Evolutionary conservation across 768 basidiomycete species (phyloP).

Genomic region (Termitomyces sp.): DNA sequence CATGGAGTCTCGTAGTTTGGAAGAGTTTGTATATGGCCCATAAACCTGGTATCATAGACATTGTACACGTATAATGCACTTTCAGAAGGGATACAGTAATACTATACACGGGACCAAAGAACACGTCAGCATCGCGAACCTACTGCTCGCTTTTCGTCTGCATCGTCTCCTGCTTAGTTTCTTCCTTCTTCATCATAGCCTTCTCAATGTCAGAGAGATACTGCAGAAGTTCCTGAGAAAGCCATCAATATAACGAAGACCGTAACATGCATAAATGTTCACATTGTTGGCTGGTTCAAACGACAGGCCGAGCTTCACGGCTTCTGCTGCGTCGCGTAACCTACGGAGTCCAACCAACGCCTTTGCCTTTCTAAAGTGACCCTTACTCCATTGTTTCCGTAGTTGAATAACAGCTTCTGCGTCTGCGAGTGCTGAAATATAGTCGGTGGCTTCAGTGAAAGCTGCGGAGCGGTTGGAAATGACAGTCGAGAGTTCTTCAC

Average conservation of each 20-base stretch:
- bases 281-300: conserved; percentile 62
- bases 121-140: background rate
- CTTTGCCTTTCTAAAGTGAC: conserved; percentile 91
- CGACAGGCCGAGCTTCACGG: conserved; percentile 75
- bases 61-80: background rate
- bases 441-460: conserved; percentile 71
- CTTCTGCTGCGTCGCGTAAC: conserved; percentile 73
- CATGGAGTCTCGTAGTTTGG: background rate
- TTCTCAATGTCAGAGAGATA: conserved; percentile 18
- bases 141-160: conserved; percentile 6
- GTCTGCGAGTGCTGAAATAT: conserved; percentile 73
- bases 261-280: conserved; percentile 3
- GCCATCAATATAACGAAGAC: background rate
- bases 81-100: background rate
- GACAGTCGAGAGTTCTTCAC: conserved; percentile 87
- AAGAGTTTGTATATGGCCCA: background rate
- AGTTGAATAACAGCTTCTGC: conserved; percentile 86
- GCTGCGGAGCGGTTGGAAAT: conserved; percentile 92
- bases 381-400: conserved; percentile 89
- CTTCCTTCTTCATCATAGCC: conserved; percentile 7
- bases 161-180: background rate
- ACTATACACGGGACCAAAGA: background rate
- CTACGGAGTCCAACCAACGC: conserved; percentile 71
- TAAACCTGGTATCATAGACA: conserved; percentile 3
- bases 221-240: conserved; percentile 12